Percentiles rank a stretch among this genome's conserved stretches.
These are phyloP conservation scores for Albatrellus sp. DNA, from an alignment of 1,284 basidiomycete species.

Conservation along the genomic window DNA sequence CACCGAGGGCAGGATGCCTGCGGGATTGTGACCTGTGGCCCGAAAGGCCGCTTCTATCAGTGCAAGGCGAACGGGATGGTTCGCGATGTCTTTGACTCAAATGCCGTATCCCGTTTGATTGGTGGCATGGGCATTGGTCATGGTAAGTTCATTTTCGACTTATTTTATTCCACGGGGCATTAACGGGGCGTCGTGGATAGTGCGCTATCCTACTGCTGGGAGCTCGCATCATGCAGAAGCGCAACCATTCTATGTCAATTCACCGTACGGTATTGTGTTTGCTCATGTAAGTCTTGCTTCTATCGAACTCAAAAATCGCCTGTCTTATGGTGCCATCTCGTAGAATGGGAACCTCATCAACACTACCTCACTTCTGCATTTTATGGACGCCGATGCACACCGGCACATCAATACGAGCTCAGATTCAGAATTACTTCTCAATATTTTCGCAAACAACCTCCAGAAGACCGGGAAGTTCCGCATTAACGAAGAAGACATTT, in stretches of 20 bases:
- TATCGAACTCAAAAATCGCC: not conserved
- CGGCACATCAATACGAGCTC: constrained; percentile 98
- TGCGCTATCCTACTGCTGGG: constrained; percentile 95
- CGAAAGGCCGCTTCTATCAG: constrained; percentile 92
- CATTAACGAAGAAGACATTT: constrained; percentile 99
- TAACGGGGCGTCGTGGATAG: constrained; percentile 26
- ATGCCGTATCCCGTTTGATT: constrained; percentile 65
- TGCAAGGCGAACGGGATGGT: constrained; percentile 99
- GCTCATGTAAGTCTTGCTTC: constrained; percentile 65
- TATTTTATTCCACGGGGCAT: not conserved
- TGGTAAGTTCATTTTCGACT: constrained; percentile 38
- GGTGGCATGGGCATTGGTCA: constrained; percentile 98
- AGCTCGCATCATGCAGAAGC: constrained; percentile 97
- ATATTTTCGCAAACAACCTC: constrained; percentile 95
- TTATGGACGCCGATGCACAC: constrained; percentile 94
- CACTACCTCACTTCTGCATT: constrained; percentile 74
- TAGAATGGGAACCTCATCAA: constrained; percentile 99
- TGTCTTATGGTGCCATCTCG: constrained; percentile 4
- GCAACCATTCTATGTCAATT: constrained; percentile 99
- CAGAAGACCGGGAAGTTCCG: constrained; percentile 99
- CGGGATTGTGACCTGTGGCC: constrained; percentile 94
- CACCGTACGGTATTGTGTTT: constrained; percentile 96
- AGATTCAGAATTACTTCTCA: constrained; percentile 94
- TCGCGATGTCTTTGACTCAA: constrained; percentile 88
- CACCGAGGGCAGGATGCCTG: constrained; percentile 98